phyloP scores from a whole-genome alignment of 2,329 filamentous ascomycete species.

The Botrytis aclada region DNA sequence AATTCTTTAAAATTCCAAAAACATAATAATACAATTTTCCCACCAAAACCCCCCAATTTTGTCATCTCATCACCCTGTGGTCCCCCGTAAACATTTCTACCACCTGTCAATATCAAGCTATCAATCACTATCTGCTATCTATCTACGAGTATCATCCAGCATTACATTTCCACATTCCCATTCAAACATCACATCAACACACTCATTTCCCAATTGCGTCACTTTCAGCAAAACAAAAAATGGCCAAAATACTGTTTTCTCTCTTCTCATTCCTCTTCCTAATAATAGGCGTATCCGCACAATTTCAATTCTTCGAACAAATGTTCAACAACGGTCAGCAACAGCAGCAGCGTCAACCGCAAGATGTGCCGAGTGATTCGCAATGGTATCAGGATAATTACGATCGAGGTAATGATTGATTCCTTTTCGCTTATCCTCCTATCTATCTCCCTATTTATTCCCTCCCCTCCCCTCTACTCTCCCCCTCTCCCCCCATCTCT shows the following conservation, averaged over 20 bases:
- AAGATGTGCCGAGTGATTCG: constrained; percentile 83
- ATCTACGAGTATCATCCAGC: too few relatives aligned
- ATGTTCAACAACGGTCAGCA: constrained; percentile 77
- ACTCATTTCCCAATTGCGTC: background rate
- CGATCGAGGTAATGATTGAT: constrained; percentile 54
- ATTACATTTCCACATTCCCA: background rate
- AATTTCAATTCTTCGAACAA: constrained; percentile 98
- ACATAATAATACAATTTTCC: background rate
- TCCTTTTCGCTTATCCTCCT: background rate
- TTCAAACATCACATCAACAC: background rate
- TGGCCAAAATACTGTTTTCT: constrained; percentile 34
- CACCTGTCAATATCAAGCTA: constrained; percentile 20
- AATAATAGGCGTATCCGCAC: constrained; percentile 59
- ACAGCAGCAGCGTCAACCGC: constrained; percentile 50
- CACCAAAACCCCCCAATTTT: constrained; percentile 2
- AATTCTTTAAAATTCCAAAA: background rate
- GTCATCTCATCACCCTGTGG: background rate
- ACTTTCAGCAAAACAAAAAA: constrained; percentile 13
- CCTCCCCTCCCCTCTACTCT: background rate
- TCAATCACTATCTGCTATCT: background rate
- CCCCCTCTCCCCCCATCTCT: background rate
- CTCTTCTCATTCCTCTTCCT: constrained; percentile 58
- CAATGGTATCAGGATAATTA: constrained; percentile 73
- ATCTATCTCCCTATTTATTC: background rate
- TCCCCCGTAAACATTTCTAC: constrained; percentile 15